Base-by-base conservation (phyloP, 2,329 filamentous ascomycete genomes). In the Phaeosphaeriaceae sp. region DNA sequence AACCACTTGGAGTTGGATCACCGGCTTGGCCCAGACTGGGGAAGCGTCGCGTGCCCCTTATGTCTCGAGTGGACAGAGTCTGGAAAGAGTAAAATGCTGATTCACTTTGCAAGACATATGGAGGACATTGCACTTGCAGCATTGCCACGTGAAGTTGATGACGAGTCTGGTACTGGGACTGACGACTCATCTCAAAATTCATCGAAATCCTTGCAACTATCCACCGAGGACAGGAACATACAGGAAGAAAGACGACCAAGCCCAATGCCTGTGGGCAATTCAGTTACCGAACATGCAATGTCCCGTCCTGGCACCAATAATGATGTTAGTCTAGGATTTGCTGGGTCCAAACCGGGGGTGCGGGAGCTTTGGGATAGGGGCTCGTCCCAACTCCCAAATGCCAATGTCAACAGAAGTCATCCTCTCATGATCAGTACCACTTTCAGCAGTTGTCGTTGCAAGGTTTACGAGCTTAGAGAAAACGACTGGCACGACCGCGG, bases 81-180 rank as follows among this genome's bases (percentile, higher is more conserved):
- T 13, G 67, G 62, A 10, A 63, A 57, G 40, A 58, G 41, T 9
- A 41, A 54, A 3, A 55, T 68, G 10, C 47, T 68, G 1, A 53
- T 46, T 2, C 69, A 72, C 40, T 65, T 69, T 19, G 56, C 63
- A 0, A 48, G 63, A 47, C 69, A 72, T 33, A 63, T 72, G 65
- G 69, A 72, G 51, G 65, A 70, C 13, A 65, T 72, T 46, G 61
- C 66, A 13, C 42, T 68, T 7, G 54, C 56, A 6, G 54, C 63
- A 13, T 54, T 70, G 22, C 66, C 67, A 5, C 53, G 48, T n/a
- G 60, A 47, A 6, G 53, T 65, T 2, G 64, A 67, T 11, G 53
- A 22, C 6, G 56, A 62, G 5, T 61, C 61, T 17, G 65, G 64
- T 5, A 41, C 1, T 24, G 53, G 57, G 15, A 33, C 15, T 13